Evolutionary conservation across 345 rosid genomes (phyloP), one percentile per base, ranked within the genome.

Genomic region (Geranium brycei): DNA sequence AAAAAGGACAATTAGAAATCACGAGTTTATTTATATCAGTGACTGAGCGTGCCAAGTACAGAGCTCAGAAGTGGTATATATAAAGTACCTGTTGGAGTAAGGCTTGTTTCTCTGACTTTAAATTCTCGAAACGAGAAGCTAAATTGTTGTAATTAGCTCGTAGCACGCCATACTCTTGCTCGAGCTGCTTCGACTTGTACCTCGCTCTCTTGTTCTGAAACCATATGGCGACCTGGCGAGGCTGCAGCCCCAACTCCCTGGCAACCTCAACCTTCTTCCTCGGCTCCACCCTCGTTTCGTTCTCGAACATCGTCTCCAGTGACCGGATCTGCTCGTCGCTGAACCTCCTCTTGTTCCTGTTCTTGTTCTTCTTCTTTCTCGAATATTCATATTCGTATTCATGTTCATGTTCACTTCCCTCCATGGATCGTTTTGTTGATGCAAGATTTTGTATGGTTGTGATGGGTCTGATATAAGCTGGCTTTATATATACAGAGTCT

Each of bases 201-300:
- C 95, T 74, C 58, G 92, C 97, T 63, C 97, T 75, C 80, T 86
- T 84, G 72, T 91, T 91, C 76, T 91, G 95, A 64, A 87, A 91
- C 97, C 95, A 91, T 35, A 91, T 87, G 0, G 95, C 92, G 3
- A 91, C 97, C 80, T 91, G 97, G 5, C 95, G 72, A 0, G 92
- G 97, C 61, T 91, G 87, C 84, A 91, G 65, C 28, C 86, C 91
- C 40, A 91, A 81, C 60, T 91, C 93, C 72, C 78, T 77, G 0
- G 97, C 95, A 62, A 91, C 51, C 66, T 87, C 81, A 61, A 88
- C 53, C 73, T 91, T 91, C 84, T 82, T 91, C 38, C 75, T 64
- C 19, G 92, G 92, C 74, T 87, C 93, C 0, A 87, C 89, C 61
- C 84, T 83, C 1, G 91, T 69, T 69, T 87, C 97, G 0, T 79